Evolutionary conservation across 345 rosid species (phyloP).

Genomic region (Euphorbia pulcherrima): DNA sequence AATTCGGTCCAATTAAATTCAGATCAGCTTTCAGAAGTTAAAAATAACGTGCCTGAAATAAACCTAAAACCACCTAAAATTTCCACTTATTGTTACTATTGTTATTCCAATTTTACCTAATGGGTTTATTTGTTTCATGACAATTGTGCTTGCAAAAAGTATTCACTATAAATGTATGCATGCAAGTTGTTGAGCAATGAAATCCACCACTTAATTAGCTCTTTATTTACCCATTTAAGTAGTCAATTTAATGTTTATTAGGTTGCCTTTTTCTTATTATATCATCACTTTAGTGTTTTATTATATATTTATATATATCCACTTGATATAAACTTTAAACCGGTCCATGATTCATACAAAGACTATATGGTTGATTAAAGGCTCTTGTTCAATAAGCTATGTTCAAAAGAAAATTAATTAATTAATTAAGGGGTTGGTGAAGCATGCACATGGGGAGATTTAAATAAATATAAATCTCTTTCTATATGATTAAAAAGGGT

Average conservation of each 20-base stretch:
- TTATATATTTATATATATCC: slow-evolving; percentile 15
- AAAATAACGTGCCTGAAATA: too few species aligned
- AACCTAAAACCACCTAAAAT: too few species aligned
- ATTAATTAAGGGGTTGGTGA: slow-evolving; percentile 12
- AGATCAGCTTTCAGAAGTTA: too few species aligned
- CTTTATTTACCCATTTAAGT: not conserved
- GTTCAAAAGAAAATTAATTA: not conserved
- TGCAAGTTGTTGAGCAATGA: slow-evolving; percentile 11
- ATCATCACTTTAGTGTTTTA: not conserved
- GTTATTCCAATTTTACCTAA: not conserved
- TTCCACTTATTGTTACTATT: not conserved
- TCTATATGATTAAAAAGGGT: slow-evolving; percentile 19
- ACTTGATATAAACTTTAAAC: slow-evolving; percentile 30
- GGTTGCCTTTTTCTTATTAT: slow-evolving; percentile 15
- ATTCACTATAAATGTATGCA: not conserved
- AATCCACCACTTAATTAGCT: slow-evolving; percentile 14
- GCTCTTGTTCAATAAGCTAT: slow-evolving; percentile 12
- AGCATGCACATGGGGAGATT: slow-evolving; percentile 46
- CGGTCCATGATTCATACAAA: slow-evolving; percentile 28
- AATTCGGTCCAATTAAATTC: too few species aligned
- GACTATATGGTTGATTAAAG: slow-evolving; percentile 11
- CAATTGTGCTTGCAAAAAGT: slow-evolving; percentile 10
- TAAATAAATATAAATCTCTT: slow-evolving; percentile 13
- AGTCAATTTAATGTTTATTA: slow-evolving; percentile 3
- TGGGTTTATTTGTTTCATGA: slow-evolving; percentile 5